Base-by-base conservation (phyloP, 2,329 filamentous ascomycete genomes). In the Penicillium sp. region DNA sequence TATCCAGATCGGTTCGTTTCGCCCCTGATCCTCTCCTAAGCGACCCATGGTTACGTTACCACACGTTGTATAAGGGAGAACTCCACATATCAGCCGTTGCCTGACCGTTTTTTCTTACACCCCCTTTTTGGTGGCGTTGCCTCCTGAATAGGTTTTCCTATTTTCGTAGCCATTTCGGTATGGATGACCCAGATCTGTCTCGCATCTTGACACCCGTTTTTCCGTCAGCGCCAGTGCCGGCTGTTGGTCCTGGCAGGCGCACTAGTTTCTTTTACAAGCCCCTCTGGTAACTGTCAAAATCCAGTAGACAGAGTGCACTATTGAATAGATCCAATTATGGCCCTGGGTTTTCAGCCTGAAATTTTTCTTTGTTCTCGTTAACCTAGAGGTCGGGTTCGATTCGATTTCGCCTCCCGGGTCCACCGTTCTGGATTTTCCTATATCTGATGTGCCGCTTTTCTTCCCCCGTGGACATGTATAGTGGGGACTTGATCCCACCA, bases 191-290 rank as follows among this genome's bases (percentile, higher is more conserved):
- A 44, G 42, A 44, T 22, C 21, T n/a, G 7, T 14, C 4, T n/a
- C 26, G 24, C 16, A 27, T 42, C 52, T 62, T 57, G 50, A 55
- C 52, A 52, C 55, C 55, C 49, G 57, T 59, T 59, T 59, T 43
- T 37, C 59, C 52, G 53, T 56, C 53, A 55, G 57, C 46, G 57
- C 55, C 52, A 55, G 54, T 57, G 47, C 49, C 61, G 47, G 35
- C 31, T 29, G 49, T 52, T 61, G 60, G 56, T 53, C 61, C 48
- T 56, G 58, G 60, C 27, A 29, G 27, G 27, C 60, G 56, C 45
- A 45, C 54, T 61, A 59, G 58, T 54, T 11, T 52, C 54, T 60
- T 39, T 59, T 27, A 31, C 31, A 2, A 13, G 29, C 29, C 29
- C 11, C 29, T 16, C 31, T 11, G 29, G 29, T 13, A 31, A 31